Percentiles rank a stretch among this genome's conserved stretches.
Conservation (phyloP, 257 asterid species). For the Solanum raphanifolium region DNA sequence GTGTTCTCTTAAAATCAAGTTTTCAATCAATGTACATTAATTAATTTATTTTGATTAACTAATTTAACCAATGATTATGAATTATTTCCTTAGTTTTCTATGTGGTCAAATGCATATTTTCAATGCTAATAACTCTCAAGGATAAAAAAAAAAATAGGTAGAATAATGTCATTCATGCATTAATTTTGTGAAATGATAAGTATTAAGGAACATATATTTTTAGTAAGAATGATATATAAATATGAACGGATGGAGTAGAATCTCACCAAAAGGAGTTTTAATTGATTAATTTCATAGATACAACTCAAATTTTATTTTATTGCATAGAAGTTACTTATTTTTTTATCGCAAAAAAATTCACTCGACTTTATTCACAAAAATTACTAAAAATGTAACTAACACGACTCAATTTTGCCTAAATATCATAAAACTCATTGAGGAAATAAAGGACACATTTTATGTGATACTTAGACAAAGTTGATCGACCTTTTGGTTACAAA, state of each 20-base stretch:
- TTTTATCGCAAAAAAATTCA: too few species aligned
- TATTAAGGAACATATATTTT: too few species aligned
- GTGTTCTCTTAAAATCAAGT: background rate
- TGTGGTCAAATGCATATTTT: background rate
- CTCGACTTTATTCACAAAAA: background rate
- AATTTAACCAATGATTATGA: too few species aligned
- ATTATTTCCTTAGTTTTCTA: background rate
- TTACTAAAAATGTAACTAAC: background rate
- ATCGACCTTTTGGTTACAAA: background rate
- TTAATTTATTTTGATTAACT: too few species aligned
- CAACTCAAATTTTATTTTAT: too few species aligned
- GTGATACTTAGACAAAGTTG: background rate
- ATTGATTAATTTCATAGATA: too few species aligned
- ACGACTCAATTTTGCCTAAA: background rate
- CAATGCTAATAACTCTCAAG: background rate
- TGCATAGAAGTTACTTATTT: too few species aligned
- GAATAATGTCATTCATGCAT: background rate
- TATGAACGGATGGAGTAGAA: background rate
- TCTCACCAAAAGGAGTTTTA: background rate
- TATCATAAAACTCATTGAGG: background rate
- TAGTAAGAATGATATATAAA: too few species aligned
- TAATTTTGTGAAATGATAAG: background rate
- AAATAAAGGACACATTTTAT: background rate
- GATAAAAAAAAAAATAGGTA: too few species aligned
- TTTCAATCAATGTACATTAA: background rate